Evolutionary conservation across 225 moss, liverwort and hornwort species (phyloP).

Genomic region (Physcomitrium patens): DNA sequence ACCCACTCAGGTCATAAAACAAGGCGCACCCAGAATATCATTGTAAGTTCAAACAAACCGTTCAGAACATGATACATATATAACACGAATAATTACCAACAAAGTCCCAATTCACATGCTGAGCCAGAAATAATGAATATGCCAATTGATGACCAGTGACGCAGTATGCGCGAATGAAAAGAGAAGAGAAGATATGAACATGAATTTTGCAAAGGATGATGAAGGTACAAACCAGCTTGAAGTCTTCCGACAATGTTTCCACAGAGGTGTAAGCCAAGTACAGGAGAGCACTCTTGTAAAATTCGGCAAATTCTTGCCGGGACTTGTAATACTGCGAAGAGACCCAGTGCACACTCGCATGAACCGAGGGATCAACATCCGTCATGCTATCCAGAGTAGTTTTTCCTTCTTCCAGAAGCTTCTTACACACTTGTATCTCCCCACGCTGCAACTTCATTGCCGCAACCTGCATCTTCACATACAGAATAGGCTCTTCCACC

Average conservation of each 20-base stretch:
- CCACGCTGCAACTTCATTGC: constrained; percentile 82
- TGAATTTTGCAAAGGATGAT: constrained; percentile 3
- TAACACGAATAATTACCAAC: background rate
- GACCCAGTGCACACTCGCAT: constrained; percentile 98
- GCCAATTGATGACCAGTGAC: background rate
- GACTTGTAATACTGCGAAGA: constrained; percentile 97
- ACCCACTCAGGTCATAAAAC: background rate
- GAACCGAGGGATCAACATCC: constrained; percentile 92
- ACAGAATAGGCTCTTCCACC: constrained; percentile 93
- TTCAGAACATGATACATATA: background rate
- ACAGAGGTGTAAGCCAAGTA: constrained; percentile 98
- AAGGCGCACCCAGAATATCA: background rate
- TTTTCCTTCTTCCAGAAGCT: constrained; percentile 80
- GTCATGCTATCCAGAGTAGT: constrained; percentile 88
- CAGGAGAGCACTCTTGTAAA: constrained; percentile 95
- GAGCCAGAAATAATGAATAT: background rate
- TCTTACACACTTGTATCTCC: constrained; percentile 85
- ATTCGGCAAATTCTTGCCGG: constrained; percentile 95
- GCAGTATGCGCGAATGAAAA: too few relatives aligned
- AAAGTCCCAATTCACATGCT: background rate
- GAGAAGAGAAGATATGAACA: background rate
- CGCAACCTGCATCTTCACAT: constrained; percentile 98
- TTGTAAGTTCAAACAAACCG: background rate
- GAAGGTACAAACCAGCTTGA: constrained; percentile 78
- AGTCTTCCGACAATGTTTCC: constrained; percentile 87